Evolutionary conservation across 148 eudicot species (phyloP), one percentile per base, ranked within the genome.

Genomic region (Limonium bicolor): DNA sequence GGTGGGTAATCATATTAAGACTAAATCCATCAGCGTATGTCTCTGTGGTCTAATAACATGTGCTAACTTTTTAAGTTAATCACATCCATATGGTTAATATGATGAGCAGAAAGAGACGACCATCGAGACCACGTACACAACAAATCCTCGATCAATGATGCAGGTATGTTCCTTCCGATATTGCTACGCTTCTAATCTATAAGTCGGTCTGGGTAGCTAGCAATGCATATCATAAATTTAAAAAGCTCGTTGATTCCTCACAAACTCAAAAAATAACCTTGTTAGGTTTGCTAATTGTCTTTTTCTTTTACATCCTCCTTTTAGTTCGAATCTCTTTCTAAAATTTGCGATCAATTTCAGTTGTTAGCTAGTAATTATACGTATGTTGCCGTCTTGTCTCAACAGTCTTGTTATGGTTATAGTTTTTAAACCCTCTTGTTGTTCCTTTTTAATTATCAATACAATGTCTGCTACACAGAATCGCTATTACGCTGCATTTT

Each of bases 81-180:
- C n/a, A n/a, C n/a, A n/a, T n/a, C n/a, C n/a, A n/a, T n/a, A n/a
- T n/a, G n/a, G n/a, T n/a, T n/a, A n/a, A n/a, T n/a, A n/a, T 2
- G 7, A 23, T 56, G 27, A 44, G 24, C 86, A 92, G 99, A 75
- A 59, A 47, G 95, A 84, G 60, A 71, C 66, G 38, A 78, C 71
- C 46, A 76, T 92, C 32, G 69, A 68, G 58, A 92, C 99, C 7
- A 76, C 99, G 24, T 92, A 81, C 54, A 76, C 88, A 17, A 69
- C 88, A 61, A 92, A 92, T 52, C 53, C 61, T 20, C 74, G 70
- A 56, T 81, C 99, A 12, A 92, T 92, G 99, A 92, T 92, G 99
- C 99, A 85, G 73, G 99, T 81, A 70, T 66, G 72, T 31, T 58
- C 7, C 18, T 27, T 8, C 6, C 10, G n/a, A 25, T 27, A 27